These are phyloP conservation scores for Singerocomus inundabilis DNA, from an alignment of 1,284 basidiomycete genomes.

Conservation along the genomic window DNA sequence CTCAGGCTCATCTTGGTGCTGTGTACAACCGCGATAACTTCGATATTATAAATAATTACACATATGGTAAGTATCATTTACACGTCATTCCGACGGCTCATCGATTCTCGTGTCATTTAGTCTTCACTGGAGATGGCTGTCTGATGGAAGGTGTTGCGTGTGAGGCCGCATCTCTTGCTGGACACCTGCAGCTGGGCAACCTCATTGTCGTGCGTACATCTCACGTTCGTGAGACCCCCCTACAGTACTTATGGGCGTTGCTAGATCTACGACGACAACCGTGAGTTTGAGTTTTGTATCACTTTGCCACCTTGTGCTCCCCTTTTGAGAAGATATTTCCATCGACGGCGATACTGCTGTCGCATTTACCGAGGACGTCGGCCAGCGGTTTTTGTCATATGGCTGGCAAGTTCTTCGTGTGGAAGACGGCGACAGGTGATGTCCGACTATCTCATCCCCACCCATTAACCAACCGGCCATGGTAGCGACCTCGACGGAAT, in stretches of 20 bases:
- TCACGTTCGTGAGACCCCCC: conserved; percentile 12
- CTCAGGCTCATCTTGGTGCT: conserved; percentile 86
- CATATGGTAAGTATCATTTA: conserved; percentile 58
- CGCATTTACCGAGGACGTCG: conserved; percentile 94
- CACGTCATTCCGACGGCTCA: conserved; percentile 5
- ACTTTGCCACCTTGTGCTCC: background rate
- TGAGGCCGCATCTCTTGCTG: conserved; percentile 90
- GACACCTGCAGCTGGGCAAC: conserved; percentile 91
- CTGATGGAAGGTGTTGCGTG: conserved; percentile 93
- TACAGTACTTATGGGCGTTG: conserved; percentile 10
- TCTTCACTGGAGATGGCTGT: conserved; percentile 93
- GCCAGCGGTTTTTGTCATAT: conserved; percentile 85
- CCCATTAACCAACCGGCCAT: conserved; percentile 6
- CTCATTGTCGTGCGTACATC: conserved; percentile 72
- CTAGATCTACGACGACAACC: conserved; percentile 88
- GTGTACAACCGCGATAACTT: conserved; percentile 89
- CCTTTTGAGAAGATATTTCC: conserved; percentile 71
- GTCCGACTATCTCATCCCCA: background rate
- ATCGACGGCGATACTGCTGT: conserved; percentile 92
- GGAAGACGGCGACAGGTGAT: conserved; percentile 77
- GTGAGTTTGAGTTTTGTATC: conserved; percentile 42
- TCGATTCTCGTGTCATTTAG: conserved; percentile 37
- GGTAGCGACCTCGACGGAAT: conserved; percentile 77
- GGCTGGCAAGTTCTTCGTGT: conserved; percentile 93
- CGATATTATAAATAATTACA: conserved; percentile 86